Percentiles rank a stretch among this genome's conserved stretches.
These are phyloP conservation scores for Viola pubescens DNA, from an alignment of 441 rosid species.

Conservation along the genomic window DNA sequence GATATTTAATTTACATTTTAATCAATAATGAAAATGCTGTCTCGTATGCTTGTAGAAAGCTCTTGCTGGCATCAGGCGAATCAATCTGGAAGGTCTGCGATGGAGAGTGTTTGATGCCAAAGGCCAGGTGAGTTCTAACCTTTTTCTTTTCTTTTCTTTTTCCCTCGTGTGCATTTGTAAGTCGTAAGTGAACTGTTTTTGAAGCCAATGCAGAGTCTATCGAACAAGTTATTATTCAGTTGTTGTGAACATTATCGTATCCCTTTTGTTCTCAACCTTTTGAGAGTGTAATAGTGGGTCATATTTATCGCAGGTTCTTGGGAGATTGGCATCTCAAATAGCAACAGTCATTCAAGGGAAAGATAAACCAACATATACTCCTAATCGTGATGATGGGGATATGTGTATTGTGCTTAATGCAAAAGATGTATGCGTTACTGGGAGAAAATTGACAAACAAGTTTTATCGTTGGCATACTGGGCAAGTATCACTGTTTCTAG, in stretches of 20 bases:
- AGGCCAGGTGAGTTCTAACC: slow-evolving; percentile 57
- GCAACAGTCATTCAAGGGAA: slow-evolving; percentile 93
- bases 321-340: slow-evolving; percentile 92
- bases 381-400: slow-evolving; percentile 93
- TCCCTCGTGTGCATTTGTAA: neutral
- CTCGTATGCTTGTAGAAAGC: slow-evolving; percentile 63
- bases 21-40: neutral
- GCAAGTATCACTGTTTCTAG: slow-evolving; percentile 36
- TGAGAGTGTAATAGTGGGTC: slow-evolving; percentile 1
- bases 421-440: slow-evolving; percentile 75
- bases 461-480: slow-evolving; percentile 95
- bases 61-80: slow-evolving; percentile 85
- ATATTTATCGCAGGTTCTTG: slow-evolving; percentile 55
- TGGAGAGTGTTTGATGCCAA: slow-evolving; percentile 99
- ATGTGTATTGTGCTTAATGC: slow-evolving; percentile 97
- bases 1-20: neutral
- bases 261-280: neutral
- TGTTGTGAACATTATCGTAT: too few relatives aligned
- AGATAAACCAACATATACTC: slow-evolving; percentile 92
- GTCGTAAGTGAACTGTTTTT: too few relatives aligned
- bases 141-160: slow-evolving; percentile 3
- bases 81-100: slow-evolving; percentile 83
- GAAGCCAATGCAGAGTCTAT: too few relatives aligned
- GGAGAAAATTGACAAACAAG: slow-evolving; percentile 93
- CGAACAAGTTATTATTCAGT: too few relatives aligned